These are phyloP conservation scores for Piper longum DNA, from an alignment of 164 flowering plant species.

Conservation along the genomic window DNA sequence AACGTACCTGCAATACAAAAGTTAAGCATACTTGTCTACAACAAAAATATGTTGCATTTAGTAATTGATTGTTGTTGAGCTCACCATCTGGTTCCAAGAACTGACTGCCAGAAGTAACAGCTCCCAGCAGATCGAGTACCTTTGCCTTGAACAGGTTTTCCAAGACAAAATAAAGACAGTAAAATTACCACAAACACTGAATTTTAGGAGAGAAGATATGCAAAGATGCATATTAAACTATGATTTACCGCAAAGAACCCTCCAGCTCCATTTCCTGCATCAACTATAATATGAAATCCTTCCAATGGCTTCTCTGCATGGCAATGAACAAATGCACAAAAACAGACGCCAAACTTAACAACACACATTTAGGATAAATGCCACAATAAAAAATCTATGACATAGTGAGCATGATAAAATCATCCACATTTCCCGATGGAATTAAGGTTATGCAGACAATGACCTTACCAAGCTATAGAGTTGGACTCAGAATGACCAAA, in stretches of 20 bases:
- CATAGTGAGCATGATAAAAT: too few relatives aligned
- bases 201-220: not conserved
- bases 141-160: slow-evolving; percentile 34
- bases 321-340: slow-evolving; percentile 3
- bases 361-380: not conserved
- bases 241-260: slow-evolving; percentile 85
- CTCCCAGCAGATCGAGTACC: slow-evolving; percentile 95
- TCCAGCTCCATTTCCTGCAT: slow-evolving; percentile 99
- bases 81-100: slow-evolving; percentile 96
- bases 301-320: slow-evolving; percentile 82
- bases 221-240: not conserved
- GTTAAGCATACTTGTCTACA: not conserved
- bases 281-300: slow-evolving; percentile 95
- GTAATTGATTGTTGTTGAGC: slow-evolving; percentile 2
- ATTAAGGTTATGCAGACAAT: too few relatives aligned
- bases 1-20: slow-evolving; percentile 45
- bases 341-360: not conserved
- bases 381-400: too few relatives aligned
- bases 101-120: slow-evolving; percentile 84
- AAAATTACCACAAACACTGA: too few relatives aligned
- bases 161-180: not conserved
- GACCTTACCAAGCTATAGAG: not conserved
- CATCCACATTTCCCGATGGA: too few relatives aligned
- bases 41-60: not conserved
- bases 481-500: not conserved